phyloP scores from a whole-genome alignment of 768 basidiomycete species.

The Panaeolus cyanescens region DNA sequence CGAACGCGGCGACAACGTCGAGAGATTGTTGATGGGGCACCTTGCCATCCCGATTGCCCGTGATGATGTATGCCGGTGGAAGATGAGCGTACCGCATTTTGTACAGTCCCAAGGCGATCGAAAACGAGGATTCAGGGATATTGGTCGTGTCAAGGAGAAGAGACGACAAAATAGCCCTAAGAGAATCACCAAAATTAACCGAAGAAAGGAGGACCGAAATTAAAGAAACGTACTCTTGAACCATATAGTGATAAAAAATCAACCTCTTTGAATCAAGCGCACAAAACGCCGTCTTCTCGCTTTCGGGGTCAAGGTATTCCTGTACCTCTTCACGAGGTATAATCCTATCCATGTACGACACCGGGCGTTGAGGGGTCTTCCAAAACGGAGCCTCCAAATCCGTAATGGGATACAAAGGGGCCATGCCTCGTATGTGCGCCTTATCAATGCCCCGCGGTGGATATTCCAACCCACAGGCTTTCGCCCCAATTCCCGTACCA shows the following conservation, averaged over 20 bases:
- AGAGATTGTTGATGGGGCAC: conserved; percentile 34
- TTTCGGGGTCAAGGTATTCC: conserved; percentile 29
- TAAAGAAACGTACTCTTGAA: conserved; percentile 43
- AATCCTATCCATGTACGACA: conserved; percentile 33
- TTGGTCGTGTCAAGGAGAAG: conserved; percentile 33
- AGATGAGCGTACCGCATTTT: conserved; percentile 22
- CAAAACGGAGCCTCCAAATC: conserved; percentile 38
- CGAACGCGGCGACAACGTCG: conserved; percentile 30
- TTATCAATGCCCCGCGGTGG: conserved; percentile 19
- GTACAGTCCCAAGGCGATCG: conserved; percentile 25
- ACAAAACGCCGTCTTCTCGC: conserved; percentile 23
- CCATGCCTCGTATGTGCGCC: conserved; percentile 25
- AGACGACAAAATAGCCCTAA: conserved; percentile 28
- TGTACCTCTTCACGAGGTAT: conserved; percentile 30
- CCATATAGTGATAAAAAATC: conserved; percentile 40
- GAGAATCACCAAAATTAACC: neutral
- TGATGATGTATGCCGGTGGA: conserved; percentile 37
- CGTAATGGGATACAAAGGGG: conserved; percentile 39
- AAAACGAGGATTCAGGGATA: conserved; percentile 29
- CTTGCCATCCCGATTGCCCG: conserved; percentile 35
- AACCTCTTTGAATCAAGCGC: conserved; percentile 25
- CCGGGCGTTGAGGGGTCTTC: conserved; percentile 33
- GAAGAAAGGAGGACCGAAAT: neutral
- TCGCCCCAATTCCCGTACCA: conserved; percentile 37
- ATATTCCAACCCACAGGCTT: conserved; percentile 28